These are phyloP conservation scores for Lactarius sanguifluus DNA, from an alignment of 768 basidiomycete species.

Conservation along the genomic window DNA sequence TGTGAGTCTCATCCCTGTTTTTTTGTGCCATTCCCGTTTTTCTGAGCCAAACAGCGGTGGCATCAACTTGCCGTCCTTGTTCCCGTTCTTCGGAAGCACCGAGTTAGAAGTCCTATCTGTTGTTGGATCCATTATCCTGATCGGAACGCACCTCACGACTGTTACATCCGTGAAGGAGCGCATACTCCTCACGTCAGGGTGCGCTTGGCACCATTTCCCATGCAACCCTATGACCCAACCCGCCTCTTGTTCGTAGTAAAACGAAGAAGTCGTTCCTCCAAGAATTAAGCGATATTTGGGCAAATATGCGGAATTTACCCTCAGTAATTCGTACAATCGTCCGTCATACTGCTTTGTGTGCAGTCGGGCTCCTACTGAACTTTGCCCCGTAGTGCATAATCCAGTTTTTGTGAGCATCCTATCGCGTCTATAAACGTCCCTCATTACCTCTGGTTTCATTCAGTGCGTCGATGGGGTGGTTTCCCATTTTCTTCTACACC, in stretches of 20 bases:
- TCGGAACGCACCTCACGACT: conserved; percentile 64
- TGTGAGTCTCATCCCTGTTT: conserved; percentile 51
- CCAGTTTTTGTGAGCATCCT: conserved; percentile 64
- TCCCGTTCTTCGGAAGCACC: conserved; percentile 75
- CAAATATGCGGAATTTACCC: conserved; percentile 54
- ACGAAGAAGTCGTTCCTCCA: conserved; percentile 38
- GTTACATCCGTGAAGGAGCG: conserved; percentile 66
- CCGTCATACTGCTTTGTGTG: conserved; percentile 33
- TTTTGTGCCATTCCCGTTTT: background rate
- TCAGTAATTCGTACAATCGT: conserved; percentile 47
- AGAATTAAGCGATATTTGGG: conserved; percentile 68
- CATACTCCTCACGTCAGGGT: conserved; percentile 53
- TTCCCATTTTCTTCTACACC: conserved; percentile 87
- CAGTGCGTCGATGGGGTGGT: conserved; percentile 89
- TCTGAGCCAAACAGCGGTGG: conserved; percentile 58
- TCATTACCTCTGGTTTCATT: conserved; percentile 33
- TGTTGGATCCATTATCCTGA: conserved; percentile 65
- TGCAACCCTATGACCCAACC: background rate
- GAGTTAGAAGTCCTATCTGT: conserved; percentile 83
- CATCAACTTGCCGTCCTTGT: conserved; percentile 63
- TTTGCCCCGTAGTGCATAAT: conserved; percentile 57
- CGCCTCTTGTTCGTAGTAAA: conserved; percentile 23
- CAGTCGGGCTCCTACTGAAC: background rate
- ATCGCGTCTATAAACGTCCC: conserved; percentile 1
- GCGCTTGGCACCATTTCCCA: conserved; percentile 28